phyloP scores from a whole-genome alignment of 129 eudicot species.

The Flaveria ramosissima region DNA sequence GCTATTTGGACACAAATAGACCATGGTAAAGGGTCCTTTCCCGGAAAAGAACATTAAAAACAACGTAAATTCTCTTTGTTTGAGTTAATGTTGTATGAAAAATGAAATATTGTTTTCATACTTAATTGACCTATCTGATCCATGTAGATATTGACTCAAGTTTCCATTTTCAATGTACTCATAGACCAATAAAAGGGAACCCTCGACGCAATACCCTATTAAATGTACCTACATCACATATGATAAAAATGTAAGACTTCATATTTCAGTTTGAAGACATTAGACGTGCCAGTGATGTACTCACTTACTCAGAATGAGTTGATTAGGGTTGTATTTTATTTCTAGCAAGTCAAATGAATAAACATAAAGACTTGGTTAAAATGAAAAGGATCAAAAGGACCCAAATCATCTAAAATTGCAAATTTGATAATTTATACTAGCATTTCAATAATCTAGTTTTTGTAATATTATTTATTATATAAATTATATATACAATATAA shows the following conservation, averaged over 20 bases:
- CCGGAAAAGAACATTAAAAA: slow-evolving; percentile 35
- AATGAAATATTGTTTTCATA: slow-evolving; percentile 9
- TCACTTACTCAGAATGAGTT: no score
- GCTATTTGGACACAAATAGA: slow-evolving; percentile 84
- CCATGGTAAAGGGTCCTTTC: slow-evolving; percentile 71
- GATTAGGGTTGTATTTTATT: no score
- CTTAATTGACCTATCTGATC: slow-evolving; percentile 61
- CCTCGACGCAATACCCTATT: slow-evolving; percentile 89
- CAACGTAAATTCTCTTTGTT: neutral
- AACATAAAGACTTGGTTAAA: neutral
- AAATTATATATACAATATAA: no score
- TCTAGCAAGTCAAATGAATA: no score
- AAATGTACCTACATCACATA: slow-evolving; percentile 77
- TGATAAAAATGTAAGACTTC: neutral
- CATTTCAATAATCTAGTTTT: no score
- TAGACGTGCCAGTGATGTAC: no score
- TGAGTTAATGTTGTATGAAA: neutral
- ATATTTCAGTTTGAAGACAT: slow-evolving; percentile 1
- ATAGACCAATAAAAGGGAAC: slow-evolving; percentile 78
- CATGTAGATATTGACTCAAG: slow-evolving; percentile 79
- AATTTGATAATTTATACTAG: no score
- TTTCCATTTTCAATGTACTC: slow-evolving; percentile 88
- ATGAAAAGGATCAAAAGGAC: neutral
- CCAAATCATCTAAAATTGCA: no score
- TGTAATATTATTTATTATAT: no score